Evolutionary conservation across 108 stramenopile genomes (phyloP).

Genomic region (Licmophora abbreviata): DNA sequence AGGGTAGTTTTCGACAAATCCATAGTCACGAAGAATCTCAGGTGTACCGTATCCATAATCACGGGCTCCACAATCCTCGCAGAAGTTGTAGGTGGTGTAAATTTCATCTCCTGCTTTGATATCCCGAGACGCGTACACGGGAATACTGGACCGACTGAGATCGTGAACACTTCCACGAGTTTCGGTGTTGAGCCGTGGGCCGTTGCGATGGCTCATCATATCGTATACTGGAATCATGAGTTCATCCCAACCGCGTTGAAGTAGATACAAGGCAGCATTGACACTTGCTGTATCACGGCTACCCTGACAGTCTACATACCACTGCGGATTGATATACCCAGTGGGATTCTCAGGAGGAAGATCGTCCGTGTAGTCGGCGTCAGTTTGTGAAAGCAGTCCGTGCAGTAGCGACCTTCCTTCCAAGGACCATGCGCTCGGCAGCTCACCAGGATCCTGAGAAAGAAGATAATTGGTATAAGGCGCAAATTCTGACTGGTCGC

Average conservation of each 20-base stretch:
- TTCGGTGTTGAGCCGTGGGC: slow-evolving; percentile 23
- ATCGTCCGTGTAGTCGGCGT: neutral
- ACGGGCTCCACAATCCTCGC: slow-evolving; percentile 31
- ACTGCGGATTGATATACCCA: slow-evolving; percentile 14
- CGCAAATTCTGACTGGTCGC: slow-evolving; percentile 46
- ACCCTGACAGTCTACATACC: slow-evolving; percentile 22
- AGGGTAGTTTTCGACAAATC: slow-evolving; percentile 75
- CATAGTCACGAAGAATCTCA: slow-evolving; percentile 60
- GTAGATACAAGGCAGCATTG: slow-evolving; percentile 37
- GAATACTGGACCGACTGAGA: slow-evolving; percentile 15
- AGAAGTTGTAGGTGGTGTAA: slow-evolving; percentile 56
- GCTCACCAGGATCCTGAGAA: slow-evolving; percentile 23
- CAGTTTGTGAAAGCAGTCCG: too few species aligned
- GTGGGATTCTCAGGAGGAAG: slow-evolving; percentile 5
- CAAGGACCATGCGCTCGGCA: slow-evolving; percentile 46
- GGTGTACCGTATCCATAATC: slow-evolving; percentile 38
- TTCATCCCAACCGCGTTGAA: slow-evolving; percentile 52
- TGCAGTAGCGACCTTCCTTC: slow-evolving; percentile 28
- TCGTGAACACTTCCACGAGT: slow-evolving; percentile 9
- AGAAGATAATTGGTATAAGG: slow-evolving; percentile 64
- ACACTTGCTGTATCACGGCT: slow-evolving; percentile 12
- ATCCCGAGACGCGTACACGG: slow-evolving; percentile 20
- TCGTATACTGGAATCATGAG: slow-evolving; percentile 65
- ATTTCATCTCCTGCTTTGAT: slow-evolving; percentile 58
- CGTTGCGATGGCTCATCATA: slow-evolving; percentile 61